Base-by-base conservation (phyloP, 805 yeast genomes). In the Saturnispora gosingensis region DNA sequence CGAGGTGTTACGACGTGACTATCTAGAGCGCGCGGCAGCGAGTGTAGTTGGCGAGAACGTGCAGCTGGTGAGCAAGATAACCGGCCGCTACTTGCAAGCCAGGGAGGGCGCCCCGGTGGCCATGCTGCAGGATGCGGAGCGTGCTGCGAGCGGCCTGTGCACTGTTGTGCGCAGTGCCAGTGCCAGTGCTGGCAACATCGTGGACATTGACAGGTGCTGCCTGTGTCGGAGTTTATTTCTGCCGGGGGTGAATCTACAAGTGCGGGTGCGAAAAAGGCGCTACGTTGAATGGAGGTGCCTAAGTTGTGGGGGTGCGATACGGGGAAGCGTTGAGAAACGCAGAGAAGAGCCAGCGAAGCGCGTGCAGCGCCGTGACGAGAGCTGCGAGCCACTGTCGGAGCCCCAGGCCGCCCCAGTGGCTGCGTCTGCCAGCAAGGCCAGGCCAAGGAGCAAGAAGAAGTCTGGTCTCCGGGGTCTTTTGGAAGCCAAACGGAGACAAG, bases 221-320 rank as follows among this genome's bases (percentile, higher is more conserved):
- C 27, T 48, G 18, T 55, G 56, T 30, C 38, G 47, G 36, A 45
- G 45, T 34, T 42, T 55, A 16, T 45, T 53, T 16, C 39, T 58
- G 10, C 53, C 58, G 15, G 60, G 59, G 1, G 15, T 56, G 3
- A 58, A 49, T 16, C 15, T 56, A 16, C 22, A 39, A 22, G 52
- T 57, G 13, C 35, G 60, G n/a, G 63, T 20, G 25, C 28, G 49
- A 16, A 25, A 15, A 25, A 25, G 28, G 34, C 25, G n/a, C 46
- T 53, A 39, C 39, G 34, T 40, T 38, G 38, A 32, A 15, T 49
- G 51, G 51, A 43, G 15, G 28, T 49, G 51, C 36, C 20, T 34
- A 16, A 36, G 18, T 24, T 49, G 51, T 30, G 39, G 38, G 30
- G 47, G 39, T 24, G 38, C 15, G 25, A 48, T 43, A 49, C 45